These are phyloP conservation scores for Neofusicoccum laricinum DNA, from an alignment of 2,329 filamentous ascomycete genomes.

Conservation along the genomic window DNA sequence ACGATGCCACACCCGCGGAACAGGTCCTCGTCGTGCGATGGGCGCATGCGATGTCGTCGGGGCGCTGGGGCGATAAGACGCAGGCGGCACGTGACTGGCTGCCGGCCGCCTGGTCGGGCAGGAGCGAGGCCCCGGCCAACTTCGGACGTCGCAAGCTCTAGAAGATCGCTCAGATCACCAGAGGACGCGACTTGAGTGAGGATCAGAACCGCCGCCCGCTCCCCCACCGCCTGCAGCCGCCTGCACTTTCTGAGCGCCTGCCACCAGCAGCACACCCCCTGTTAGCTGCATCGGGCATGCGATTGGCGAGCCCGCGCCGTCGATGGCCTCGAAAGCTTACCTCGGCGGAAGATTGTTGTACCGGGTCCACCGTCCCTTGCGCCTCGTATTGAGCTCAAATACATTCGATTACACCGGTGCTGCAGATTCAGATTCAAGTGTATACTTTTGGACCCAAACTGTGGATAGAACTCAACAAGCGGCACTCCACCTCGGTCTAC, in stretches of 20 bases:
- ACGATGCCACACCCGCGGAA: neutral
- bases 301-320: no score
- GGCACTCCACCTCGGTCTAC: no score
- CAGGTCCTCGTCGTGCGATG: neutral
- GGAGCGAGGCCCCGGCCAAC: neutral
- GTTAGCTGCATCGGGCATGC: no score
- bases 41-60: neutral
- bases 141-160: neutral
- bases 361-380: no score
- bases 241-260: neutral
- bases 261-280: no score
- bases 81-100: neutral
- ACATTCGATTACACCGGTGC: no score
- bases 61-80: neutral
- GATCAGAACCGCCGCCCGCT: neutral
- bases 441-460: no score
- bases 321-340: no score
- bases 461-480: no score
- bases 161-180: constrained; percentile 2
- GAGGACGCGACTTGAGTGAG: neutral
- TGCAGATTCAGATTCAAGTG: no score
- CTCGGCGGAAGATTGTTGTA: no score
- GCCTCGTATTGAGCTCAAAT: no score
- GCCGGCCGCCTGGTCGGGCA: neutral
- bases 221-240: neutral